Conservation (phyloP, 192 early-diverging fungal genomes). For the Gonapodya prolifera region DNA sequence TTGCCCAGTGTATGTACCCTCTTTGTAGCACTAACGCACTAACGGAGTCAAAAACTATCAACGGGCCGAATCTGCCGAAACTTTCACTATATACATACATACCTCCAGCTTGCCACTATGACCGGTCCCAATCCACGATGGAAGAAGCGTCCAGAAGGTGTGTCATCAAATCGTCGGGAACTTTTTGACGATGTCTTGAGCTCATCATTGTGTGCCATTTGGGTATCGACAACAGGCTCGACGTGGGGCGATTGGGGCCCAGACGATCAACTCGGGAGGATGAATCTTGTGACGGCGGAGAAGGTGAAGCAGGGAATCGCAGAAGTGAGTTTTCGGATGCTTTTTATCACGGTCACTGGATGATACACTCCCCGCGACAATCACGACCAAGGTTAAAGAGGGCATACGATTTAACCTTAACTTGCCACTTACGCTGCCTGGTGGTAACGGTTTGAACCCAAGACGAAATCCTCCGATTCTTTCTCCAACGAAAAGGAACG, state of each 20-base stretch:
- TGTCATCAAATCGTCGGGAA: too few species aligned
- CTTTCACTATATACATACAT: too few species aligned
- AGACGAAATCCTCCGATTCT: background rate
- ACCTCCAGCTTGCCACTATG: too few species aligned
- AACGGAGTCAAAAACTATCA: too few species aligned
- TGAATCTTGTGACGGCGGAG: slow-evolving; percentile 3
- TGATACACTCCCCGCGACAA: background rate
- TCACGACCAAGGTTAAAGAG: background rate
- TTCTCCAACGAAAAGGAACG: background rate
- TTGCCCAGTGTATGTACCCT: too few species aligned
- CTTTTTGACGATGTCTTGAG: too few species aligned
- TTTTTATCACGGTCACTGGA: background rate
- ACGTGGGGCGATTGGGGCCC: background rate
- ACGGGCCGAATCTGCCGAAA: too few species aligned
- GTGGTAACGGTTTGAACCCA: background rate
- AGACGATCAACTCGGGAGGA: background rate
- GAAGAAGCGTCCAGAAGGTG: background rate
- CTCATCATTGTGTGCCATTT: too few species aligned
- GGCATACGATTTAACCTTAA: background rate
- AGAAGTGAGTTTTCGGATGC: background rate
- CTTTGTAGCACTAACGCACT: too few species aligned
- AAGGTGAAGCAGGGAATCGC: slow-evolving; percentile 2
- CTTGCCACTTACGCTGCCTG: background rate
- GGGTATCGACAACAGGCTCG: too few species aligned
- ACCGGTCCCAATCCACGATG: background rate